Evolutionary conservation across 208 protist species (phyloP).

Genomic region (Leishmania arabica): DNA sequence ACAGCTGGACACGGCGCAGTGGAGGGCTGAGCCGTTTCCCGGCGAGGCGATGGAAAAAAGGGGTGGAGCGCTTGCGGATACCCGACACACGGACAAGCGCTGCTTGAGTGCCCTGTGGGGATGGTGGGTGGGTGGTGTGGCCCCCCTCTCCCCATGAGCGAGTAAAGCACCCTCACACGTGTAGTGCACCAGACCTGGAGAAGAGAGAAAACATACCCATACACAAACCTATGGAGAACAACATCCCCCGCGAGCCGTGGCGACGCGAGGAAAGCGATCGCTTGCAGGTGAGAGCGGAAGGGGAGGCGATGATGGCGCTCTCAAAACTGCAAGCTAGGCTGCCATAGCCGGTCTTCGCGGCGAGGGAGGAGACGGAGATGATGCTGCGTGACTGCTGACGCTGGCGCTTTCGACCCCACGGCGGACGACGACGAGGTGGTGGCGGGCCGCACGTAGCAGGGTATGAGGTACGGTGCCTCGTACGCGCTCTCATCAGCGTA

Average conservation of each 20-base stretch:
- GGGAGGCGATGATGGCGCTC: not conserved
- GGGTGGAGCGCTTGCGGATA: too few relatives aligned
- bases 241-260: not conserved
- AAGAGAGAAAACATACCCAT: not conserved
- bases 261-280: too few relatives aligned
- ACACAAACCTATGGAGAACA: not conserved
- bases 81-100: too few relatives aligned
- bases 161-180: not conserved
- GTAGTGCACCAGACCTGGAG: not conserved
- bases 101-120: not conserved
- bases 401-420: not conserved
- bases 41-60: not conserved
- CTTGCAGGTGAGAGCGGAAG: not conserved
- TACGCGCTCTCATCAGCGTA: slow-evolving; percentile 6
- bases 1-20: not conserved
- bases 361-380: slow-evolving; percentile 67
- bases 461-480: slow-evolving; percentile 29
- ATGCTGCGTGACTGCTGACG: slow-evolving; percentile 10
- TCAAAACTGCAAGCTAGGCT: slow-evolving; percentile 63
- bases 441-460: slow-evolving; percentile 18
- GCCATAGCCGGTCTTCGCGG: slow-evolving; percentile 77
- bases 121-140: not conserved
- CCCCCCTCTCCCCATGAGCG: not conserved
- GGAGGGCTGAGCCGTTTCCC: not conserved
- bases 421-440: not conserved